Base-by-base conservation (phyloP, 148 eudicot genomes). In the Persicaria maculosa region DNA sequence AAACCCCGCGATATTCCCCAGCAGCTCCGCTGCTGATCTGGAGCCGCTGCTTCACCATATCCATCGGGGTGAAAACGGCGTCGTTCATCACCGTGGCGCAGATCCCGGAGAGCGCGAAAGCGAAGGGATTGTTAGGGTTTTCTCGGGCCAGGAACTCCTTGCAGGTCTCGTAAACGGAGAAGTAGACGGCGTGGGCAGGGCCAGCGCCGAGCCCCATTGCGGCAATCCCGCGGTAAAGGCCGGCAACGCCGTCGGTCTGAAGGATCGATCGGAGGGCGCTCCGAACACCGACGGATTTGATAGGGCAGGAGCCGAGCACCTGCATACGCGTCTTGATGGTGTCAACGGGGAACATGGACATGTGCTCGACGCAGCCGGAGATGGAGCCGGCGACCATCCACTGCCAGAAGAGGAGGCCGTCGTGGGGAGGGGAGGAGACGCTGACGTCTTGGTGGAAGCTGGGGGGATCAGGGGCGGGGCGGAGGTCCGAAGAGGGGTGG, bases 151-250 rank as follows among this genome's bases (percentile, higher is more conserved):
- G 80, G 0, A 74, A 6, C 80, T 91, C 80, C 80, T 94, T 94
- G 50, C 88, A 91, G 5, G 80, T 11, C 81, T 93, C 98, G 59
- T 93, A 93, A 1, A 91, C 88, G 0, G 97, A 88, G 79, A 91
- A 93, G 71, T 93, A 91, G 4, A 88, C 97, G 1, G 98, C 97
- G 81, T 93, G 98, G 11, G 98, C 98, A 1, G 98, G 98, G 2
- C 98, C 98, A 1, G 98, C 98, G 1, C 98, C 98, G 2, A 93
- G 93, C 4, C 88, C 98, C 98, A 93, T 93, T 8, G 98, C 97
- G 45, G 85, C 91, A 36, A 93, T 91, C 0, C 97, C 98, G 0
- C 90, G 89, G 85, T 93, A 93, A 15, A 93, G 58, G 0, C 97
- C 98, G 22, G 83, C 76, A 0, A 84, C 52, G 0, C 98, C 98